A percentile compares a stretch with the other conserved stretches of the same genome.
phyloP scores from a whole-genome alignment of 2,329 filamentous ascomycete species.

The Hypoxylon sp. region DNA sequence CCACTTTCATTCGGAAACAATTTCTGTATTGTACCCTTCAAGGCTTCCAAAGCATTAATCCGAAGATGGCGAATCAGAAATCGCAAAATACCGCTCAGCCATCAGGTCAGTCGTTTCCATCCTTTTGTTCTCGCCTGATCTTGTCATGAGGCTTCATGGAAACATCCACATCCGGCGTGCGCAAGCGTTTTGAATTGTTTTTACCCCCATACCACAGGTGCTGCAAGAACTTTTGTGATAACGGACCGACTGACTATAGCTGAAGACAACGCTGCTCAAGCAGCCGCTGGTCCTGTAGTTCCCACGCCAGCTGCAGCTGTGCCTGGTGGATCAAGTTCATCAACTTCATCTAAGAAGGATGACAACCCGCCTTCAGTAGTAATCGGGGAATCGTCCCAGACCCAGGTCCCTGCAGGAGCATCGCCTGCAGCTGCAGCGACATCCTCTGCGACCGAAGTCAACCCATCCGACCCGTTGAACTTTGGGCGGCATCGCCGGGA shows the following conservation, averaged over 20 bases:
- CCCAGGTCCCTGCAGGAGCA: conserved; percentile 25
- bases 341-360: conserved; percentile 33
- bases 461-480: conserved; percentile 56
- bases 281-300: conserved; percentile 31
- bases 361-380: conserved; percentile 26
- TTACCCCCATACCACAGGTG: conserved; percentile 26
- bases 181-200: conserved; percentile 43
- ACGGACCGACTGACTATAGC: conserved; percentile 38
- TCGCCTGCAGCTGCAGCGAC: conserved; percentile 41
- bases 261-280: conserved; percentile 34
- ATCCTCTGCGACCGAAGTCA: conserved; percentile 40
- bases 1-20: conserved; percentile 44
- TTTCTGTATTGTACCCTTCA: conserved; percentile 40
- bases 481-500: conserved; percentile 59
- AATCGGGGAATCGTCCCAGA: conserved; percentile 24
- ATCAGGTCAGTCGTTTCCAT: conserved; percentile 46
- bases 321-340: conserved; percentile 20
- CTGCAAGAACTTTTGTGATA: conserved; percentile 27
- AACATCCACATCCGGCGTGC: conserved; percentile 38
- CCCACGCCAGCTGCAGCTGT: conserved; percentile 19
- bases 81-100: conserved; percentile 45
- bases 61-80: conserved; percentile 46
- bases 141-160: conserved; percentile 40
- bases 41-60: conserved; percentile 30
- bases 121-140: conserved; percentile 25